Conservation (phyloP, 768 basidiomycete genomes). For the Clavaria fumosa region DNA sequence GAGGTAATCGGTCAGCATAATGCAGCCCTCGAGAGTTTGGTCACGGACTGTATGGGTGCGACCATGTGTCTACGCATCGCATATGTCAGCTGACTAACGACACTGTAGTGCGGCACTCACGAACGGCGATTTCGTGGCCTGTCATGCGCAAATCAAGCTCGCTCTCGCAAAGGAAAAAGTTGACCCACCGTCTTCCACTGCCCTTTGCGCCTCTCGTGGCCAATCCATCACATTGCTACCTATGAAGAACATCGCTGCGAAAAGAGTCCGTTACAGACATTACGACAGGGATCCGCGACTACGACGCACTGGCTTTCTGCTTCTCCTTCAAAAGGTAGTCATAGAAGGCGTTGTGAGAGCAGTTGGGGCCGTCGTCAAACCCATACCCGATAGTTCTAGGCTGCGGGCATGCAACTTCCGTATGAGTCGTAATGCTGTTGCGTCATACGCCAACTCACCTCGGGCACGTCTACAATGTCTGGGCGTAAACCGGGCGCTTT, state of each 20-base stretch:
- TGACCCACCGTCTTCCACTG: slow-evolving; percentile 33
- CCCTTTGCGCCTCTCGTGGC: slow-evolving; percentile 42
- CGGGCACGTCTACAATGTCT: slow-evolving; percentile 33
- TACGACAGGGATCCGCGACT: background rate
- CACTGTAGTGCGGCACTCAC: no score
- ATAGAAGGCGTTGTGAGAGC: slow-evolving; percentile 48
- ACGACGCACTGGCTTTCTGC: slow-evolving; percentile 42
- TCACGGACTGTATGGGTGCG: slow-evolving; percentile 35
- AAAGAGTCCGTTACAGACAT: slow-evolving; percentile 2
- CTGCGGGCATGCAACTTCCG: slow-evolving; percentile 13
- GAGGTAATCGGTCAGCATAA: slow-evolving; percentile 1
- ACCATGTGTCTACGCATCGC: slow-evolving; percentile 33
- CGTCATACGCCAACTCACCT: slow-evolving; percentile 18
- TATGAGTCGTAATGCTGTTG: background rate
- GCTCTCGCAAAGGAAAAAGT: no score
- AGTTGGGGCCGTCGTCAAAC: slow-evolving; percentile 54
- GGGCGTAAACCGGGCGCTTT: slow-evolving; percentile 27
- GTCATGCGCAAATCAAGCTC: no score
- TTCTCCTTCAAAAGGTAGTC: slow-evolving; percentile 34
- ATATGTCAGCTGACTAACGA: background rate
- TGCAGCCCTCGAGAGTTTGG: no score
- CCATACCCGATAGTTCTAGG: slow-evolving; percentile 42
- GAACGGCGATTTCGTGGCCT: no score
- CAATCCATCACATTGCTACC: slow-evolving; percentile 42
- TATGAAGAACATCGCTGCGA: slow-evolving; percentile 43